Base-by-base conservation (phyloP, 2,329 filamentous ascomycete genomes). In the Sporothrix variecibatus region DNA sequence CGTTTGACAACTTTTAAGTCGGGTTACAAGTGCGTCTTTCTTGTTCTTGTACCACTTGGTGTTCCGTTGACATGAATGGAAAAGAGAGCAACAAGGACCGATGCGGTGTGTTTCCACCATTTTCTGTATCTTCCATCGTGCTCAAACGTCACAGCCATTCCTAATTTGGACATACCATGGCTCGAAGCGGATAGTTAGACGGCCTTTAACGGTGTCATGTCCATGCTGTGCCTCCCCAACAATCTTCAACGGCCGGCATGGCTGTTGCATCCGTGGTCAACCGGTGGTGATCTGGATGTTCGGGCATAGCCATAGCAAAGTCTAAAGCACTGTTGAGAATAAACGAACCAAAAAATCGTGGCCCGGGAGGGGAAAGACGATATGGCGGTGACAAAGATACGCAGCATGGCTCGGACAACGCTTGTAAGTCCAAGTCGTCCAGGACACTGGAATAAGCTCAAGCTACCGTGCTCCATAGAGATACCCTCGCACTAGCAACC, bases 401-500 rank as follows among this genome's bases (percentile, higher is more conserved):
- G n/a, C n/a, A n/a, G n/a, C n/a, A n/a, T n/a, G 38, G 9, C 62
- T 7, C 38, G 17, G n/a, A 67, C 62, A 43, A 43, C 34, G 15
- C 9, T 43, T 67, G 3, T 3, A 38, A 23, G n/a, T 17, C 12
- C 23, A 67, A 23, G 9, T 2, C 38, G 62, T 23, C 60, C 38
- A 43, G 60, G n/a, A 38, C 38, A 28, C 62, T 46, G 11, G 8
- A 67, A 46, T 28, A 28, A 67, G 15, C 62, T 28, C 23, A 12
- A 67, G 26, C 12, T 46, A 23, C 26, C 6, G 43, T 20, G 15
- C 43, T 43, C 43, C 43, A 15, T 46, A 67, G 12, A 67, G 43
- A 28, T 43, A 67, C 62, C 23, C 62, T 67, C 62, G 62, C 62
- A 67, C 38, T 46, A 28, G 62, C 62, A 12, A 67, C 15, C 12